Percentiles rank a stretch among this genome's conserved stretches.
These are phyloP conservation scores for Diaporthe sp. DNA, from an alignment of 2,329 filamentous ascomycete species.

Conservation along the genomic window DNA sequence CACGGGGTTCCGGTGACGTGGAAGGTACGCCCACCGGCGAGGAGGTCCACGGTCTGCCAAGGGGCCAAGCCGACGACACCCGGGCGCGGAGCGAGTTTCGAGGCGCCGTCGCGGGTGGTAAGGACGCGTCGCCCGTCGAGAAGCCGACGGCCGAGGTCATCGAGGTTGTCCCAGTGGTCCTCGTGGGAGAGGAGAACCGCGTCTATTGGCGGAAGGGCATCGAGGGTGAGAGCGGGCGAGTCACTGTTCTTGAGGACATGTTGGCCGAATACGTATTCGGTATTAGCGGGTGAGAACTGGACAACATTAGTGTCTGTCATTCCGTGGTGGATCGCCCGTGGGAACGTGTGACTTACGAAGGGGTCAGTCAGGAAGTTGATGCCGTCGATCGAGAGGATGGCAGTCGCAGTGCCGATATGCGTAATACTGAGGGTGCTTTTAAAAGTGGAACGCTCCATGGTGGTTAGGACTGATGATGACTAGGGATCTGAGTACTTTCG, in stretches of 20 bases:
- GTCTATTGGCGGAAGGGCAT: constrained; percentile 56
- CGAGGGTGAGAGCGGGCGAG: constrained; percentile 48
- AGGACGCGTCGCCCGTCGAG: constrained; percentile 58
- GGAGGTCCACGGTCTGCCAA: background rate
- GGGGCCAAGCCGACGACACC: constrained; percentile 51
- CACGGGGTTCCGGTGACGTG: constrained; percentile 55
- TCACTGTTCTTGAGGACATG: constrained; percentile 44
- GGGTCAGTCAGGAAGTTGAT: constrained; percentile 1
- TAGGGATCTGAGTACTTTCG: background rate
- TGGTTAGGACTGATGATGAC: background rate
- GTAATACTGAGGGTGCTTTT: background rate
- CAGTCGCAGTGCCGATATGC: constrained; percentile 3
- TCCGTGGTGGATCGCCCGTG: no score
- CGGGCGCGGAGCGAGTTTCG: constrained; percentile 54
- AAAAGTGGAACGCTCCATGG: background rate
- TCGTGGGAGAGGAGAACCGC: constrained; percentile 62
- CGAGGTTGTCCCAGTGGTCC: constrained; percentile 61
- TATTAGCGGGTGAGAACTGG: constrained; percentile 52
- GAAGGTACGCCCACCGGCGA: constrained; percentile 40
- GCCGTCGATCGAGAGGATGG: background rate
- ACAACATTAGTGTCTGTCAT: background rate
- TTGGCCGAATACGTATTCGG: constrained; percentile 44
- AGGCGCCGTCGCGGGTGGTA: constrained; percentile 56
- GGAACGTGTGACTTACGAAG: background rate
- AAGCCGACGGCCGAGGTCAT: constrained; percentile 54